A percentile compares a stretch with the other conserved stretches of the same genome.
phyloP scores from a whole-genome alignment of 495 filamentous ascomycete genomes.

The Annulohypoxylon nitens region DNA sequence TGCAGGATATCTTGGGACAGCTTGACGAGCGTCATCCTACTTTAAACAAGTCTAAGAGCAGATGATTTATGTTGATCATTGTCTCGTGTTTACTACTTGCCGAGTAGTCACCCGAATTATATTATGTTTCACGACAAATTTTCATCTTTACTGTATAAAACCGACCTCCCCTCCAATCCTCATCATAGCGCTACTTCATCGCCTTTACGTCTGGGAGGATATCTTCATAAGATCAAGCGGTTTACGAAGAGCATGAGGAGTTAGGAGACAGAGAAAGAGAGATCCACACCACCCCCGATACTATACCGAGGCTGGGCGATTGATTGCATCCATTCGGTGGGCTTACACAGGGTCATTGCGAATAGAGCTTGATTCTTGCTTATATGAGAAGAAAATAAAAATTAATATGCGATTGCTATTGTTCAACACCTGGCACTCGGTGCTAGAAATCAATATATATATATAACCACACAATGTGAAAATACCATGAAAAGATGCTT shows the following conservation, averaged over 20 bases:
- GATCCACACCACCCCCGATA: not conserved
- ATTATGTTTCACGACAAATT: not conserved
- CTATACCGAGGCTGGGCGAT: not conserved
- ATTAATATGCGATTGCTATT: not conserved
- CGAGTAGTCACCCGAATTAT: not conserved
- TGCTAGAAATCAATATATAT: not conserved
- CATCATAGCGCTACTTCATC: not conserved
- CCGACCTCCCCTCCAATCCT: not conserved
- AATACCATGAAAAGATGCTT: not conserved
- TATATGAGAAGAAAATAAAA: not conserved
- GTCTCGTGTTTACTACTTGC: not conserved
- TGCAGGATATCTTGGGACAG: conserved; percentile 72
- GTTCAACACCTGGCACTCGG: not conserved
- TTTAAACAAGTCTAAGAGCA: conserved; percentile 24
- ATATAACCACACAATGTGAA: not conserved
- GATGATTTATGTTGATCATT: conserved; percentile 20
- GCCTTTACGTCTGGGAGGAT: not conserved
- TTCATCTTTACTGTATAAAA: not conserved
- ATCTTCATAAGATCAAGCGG: not conserved
- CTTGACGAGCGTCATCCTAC: conserved; percentile 65
- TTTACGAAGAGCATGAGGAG: not conserved
- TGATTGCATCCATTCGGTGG: conserved; percentile 8
- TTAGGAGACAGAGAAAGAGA: not conserved
- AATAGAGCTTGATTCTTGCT: not conserved
- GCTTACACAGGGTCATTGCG: not conserved